These are phyloP conservation scores for Sclerotinia spermophila DNA, from an alignment of 2,329 filamentous ascomycete genomes.

Conservation along the genomic window DNA sequence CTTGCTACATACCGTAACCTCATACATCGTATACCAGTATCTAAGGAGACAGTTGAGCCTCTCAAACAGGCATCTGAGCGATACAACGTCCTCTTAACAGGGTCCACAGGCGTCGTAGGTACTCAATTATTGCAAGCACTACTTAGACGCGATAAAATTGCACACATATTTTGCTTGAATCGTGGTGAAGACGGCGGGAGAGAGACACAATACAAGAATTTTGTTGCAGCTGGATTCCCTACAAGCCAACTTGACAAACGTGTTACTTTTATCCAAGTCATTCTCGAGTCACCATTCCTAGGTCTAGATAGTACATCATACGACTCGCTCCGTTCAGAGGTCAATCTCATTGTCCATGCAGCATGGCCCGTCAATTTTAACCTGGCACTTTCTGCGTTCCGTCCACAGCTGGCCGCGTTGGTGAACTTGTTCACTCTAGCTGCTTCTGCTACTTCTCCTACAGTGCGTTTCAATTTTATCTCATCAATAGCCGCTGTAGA, in stretches of 20 bases:
- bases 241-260: conserved; percentile 36
- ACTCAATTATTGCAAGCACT: conserved; percentile 45
- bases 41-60: not conserved
- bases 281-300: conserved; percentile 46
- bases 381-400: conserved; percentile 37
- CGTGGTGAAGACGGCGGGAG: conserved; percentile 29
- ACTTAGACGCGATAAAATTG: conserved; percentile 35
- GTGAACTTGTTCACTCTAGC: conserved; percentile 38
- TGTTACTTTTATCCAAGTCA: conserved; percentile 46
- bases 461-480: conserved; percentile 25
- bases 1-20: not conserved
- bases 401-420: conserved; percentile 39
- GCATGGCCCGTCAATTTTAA: conserved; percentile 42
- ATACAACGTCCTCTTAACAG: conserved; percentile 40
- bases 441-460: conserved; percentile 15
- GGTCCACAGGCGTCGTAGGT: conserved; percentile 47
- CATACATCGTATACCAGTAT: not conserved
- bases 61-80: not conserved
- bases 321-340: conserved; percentile 19
- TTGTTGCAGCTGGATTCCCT: conserved; percentile 40
- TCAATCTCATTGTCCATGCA: conserved; percentile 26
- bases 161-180: conserved; percentile 46
- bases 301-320: conserved; percentile 40
- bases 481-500: conserved; percentile 27
- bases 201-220: conserved; percentile 14